Evolutionary conservation across 768 basidiomycete genomes (phyloP), one percentile per base, ranked within the genome.

Genomic region (Pholiota microspora): DNA sequence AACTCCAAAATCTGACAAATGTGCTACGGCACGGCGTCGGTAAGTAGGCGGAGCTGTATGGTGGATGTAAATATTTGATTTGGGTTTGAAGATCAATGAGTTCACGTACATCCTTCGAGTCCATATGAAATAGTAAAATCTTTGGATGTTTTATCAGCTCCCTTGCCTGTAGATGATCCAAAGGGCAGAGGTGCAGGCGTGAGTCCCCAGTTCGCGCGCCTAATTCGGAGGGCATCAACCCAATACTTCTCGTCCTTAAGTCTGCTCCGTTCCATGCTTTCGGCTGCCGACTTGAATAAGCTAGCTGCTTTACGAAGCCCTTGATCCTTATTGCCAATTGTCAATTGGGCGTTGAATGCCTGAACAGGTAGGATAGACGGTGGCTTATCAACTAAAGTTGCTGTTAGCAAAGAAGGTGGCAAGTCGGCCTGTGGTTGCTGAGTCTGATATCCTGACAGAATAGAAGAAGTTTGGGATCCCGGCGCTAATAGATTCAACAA

Each of bases 71-170:
- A 47, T 42, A 23, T 47, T 51, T 28, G n/a, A 56, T 25, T 15
- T 51, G 23, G n/a, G 23, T 7, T 55, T 29, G 7, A 9, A 46
- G 54, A 2, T 25, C 23, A 24, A 28, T 18, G 15, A 40, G 32
- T 32, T 29, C 27, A 77, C 88, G 28, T 53, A 93, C 92, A 88
- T 73, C 89, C 86, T 71, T 92, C 90, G 9, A 94, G 69, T 10
- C 90, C 89, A 62, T 85, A 92, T 2, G 88, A 85, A 52, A 94
- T 76, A 44, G 90, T 68, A 62, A 93, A 91, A 62, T 94, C 92
- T 59, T 85, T 91, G 0, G 87, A 82, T 3, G 90, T 87, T 69
- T 82, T 85, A 63, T 92, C 91, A 7, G 86, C 82, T 24, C 88
- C 88, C 69, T 89, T 90, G 12, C 87, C 89, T 0, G 77, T 84